These are phyloP conservation scores for Claviceps paspali DNA, from an alignment of 2,329 filamentous ascomycete species.

Conservation along the genomic window DNA sequence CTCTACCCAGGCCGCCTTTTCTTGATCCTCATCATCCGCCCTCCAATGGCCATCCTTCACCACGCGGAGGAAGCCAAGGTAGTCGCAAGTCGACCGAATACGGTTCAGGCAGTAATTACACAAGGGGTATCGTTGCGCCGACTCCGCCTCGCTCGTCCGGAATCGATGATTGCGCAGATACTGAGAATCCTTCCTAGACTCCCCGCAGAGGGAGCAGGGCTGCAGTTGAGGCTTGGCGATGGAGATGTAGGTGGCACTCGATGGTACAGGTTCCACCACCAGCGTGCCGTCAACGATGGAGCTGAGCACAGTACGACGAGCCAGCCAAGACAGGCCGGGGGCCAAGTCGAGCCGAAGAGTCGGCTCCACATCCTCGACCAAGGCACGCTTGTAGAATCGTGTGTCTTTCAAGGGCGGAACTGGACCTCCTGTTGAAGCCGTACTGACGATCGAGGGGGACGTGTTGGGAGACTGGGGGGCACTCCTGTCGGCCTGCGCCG, in stretches of 20 bases:
- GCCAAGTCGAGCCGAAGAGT: slow-evolving; percentile 80
- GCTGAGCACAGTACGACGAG: slow-evolving; percentile 67
- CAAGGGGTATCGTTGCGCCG: slow-evolving; percentile 75
- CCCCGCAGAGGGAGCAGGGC: slow-evolving; percentile 80
- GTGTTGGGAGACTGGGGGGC: slow-evolving; percentile 45
- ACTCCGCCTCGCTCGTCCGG: slow-evolving; percentile 72
- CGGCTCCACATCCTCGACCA: slow-evolving; percentile 87
- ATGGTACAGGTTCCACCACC: slow-evolving; percentile 75
- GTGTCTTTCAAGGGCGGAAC: slow-evolving; percentile 67
- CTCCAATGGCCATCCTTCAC: slow-evolving; percentile 87
- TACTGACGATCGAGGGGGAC: slow-evolving; percentile 36
- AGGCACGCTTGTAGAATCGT: slow-evolving; percentile 80
- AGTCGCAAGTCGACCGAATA: slow-evolving; percentile 79
- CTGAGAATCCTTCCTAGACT: slow-evolving; percentile 53
- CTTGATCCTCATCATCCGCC: slow-evolving; percentile 66
- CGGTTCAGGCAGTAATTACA: slow-evolving; percentile 78
- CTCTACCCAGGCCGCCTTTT: slow-evolving; percentile 88
- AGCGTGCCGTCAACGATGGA: slow-evolving; percentile 74
- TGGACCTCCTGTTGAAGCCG: slow-evolving; percentile 22
- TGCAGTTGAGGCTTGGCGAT: slow-evolving; percentile 40
- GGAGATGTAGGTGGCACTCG: slow-evolving; percentile 33
- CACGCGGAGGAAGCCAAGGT: slow-evolving; percentile 79
- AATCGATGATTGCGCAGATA: slow-evolving; percentile 77
- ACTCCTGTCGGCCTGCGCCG: slow-evolving; percentile 31
- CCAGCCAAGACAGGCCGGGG: slow-evolving; percentile 86